Evolutionary conservation across 2,329 filamentous ascomycete species (phyloP).

Genomic region (Leptographium flavum): DNA sequence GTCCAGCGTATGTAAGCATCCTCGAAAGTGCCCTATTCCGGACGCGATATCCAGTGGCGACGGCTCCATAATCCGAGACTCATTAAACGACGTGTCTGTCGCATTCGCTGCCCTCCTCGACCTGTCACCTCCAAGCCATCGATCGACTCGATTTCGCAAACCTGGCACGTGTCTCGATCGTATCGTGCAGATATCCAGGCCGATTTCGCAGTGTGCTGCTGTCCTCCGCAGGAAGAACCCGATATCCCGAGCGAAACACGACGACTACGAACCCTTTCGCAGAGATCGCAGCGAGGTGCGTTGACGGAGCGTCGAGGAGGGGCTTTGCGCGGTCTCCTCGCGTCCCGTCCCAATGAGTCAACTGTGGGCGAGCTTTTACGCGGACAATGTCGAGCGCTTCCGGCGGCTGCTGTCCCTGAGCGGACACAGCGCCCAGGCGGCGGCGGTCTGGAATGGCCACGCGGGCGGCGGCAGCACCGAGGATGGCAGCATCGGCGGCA

Average conservation of each 20-base stretch:
- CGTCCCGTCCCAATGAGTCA: conserved; percentile 53
- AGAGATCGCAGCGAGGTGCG: conserved; percentile 85
- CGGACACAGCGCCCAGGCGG: conserved; percentile 39
- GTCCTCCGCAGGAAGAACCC: too few relatives aligned
- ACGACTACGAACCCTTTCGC: conserved; percentile 16
- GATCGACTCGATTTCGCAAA: neutral
- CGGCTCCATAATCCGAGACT: neutral
- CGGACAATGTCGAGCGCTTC: conserved; percentile 96
- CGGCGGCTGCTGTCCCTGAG: conserved; percentile 70
- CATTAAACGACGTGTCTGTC: too few relatives aligned
- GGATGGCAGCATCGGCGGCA: conserved; percentile 9
- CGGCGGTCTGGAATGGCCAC: conserved; percentile 36
- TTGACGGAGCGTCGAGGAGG: conserved; percentile 35
- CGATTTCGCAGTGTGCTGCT: too few relatives aligned
- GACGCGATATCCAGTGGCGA: neutral
- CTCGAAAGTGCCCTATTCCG: neutral
- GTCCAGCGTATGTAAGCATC: neutral
- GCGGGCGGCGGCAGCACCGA: conserved; percentile 17
- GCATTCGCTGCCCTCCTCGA: too few relatives aligned
- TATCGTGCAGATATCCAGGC: neutral
- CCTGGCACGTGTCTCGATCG: too few relatives aligned
- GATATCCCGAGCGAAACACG: too few relatives aligned
- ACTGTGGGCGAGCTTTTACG: conserved; percentile 92
- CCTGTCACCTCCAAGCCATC: neutral
- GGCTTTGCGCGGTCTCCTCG: neutral